A percentile compares a stretch with the other conserved stretches of the same genome.
These are phyloP conservation scores for Actinomortierella wolfii DNA, from an alignment of 371 early-diverging fungal genomes.

Conservation along the genomic window DNA sequence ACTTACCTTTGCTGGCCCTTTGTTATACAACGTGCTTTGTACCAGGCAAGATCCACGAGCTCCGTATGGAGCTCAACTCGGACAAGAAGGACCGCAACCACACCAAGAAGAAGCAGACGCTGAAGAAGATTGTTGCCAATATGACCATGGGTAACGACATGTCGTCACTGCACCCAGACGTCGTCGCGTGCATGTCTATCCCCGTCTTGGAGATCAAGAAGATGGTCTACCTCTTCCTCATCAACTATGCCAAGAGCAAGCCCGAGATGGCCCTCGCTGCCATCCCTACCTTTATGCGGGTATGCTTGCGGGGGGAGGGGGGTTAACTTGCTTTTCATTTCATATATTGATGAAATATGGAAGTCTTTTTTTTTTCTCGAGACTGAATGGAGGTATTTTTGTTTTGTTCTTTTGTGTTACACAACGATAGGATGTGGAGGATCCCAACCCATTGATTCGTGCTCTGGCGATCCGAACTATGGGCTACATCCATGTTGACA, in stretches of 20 bases:
- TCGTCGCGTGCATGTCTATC: conserved; percentile 98
- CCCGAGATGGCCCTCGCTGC: conserved; percentile 97
- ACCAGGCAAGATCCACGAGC: conserved; percentile 94
- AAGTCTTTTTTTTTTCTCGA: conserved; percentile 47
- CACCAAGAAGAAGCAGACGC: conserved; percentile 84
- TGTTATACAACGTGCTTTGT: conserved; percentile 4
- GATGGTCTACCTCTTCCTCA: conserved; percentile 90
- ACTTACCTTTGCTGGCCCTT: too few relatives aligned
- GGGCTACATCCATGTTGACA: conserved; percentile 92
- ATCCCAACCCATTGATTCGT: conserved; percentile 93
- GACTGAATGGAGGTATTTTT: too few relatives aligned
- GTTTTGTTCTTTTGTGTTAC: conserved; percentile 6
- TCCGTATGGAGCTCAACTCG: conserved; percentile 87
- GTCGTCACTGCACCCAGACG: conserved; percentile 95
- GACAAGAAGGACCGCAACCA: conserved; percentile 92
- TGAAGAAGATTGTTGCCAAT: conserved; percentile 97
- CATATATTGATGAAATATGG: neutral
- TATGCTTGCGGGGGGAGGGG: conserved; percentile 29
- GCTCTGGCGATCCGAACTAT: conserved; percentile 97
- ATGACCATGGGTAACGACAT: conserved; percentile 99
- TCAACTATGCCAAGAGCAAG: conserved; percentile 94
- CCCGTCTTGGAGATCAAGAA: conserved; percentile 97
- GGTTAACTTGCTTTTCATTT: too few relatives aligned
- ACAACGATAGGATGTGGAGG: conserved; percentile 85
- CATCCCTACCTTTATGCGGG: conserved; percentile 96